Conservation (phyloP, 1,284 basidiomycete genomes). For the Fistulina hepatica region DNA sequence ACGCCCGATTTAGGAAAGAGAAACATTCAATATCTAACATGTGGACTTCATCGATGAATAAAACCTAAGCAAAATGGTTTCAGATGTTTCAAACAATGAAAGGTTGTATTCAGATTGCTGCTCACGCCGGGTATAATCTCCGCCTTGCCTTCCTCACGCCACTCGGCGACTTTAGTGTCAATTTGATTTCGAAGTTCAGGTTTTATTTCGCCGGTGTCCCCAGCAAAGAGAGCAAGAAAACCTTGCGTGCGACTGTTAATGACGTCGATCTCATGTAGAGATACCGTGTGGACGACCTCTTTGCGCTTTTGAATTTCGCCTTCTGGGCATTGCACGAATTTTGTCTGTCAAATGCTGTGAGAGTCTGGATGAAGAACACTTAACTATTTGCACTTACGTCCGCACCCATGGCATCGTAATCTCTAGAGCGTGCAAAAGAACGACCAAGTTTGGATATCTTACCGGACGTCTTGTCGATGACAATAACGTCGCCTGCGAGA, state of each 20-base stretch:
- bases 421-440: constrained; percentile 90
- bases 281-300: constrained; percentile 95
- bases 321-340: constrained; percentile 96
- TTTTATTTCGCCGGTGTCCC: constrained; percentile 98
- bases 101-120: too few relatives aligned
- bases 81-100: constrained; percentile 3
- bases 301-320: constrained; percentile 96
- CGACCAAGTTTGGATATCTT: constrained; percentile 94
- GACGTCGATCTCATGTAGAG: constrained; percentile 97
- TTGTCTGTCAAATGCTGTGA: constrained; percentile 50
- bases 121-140: constrained; percentile 93
- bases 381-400: constrained; percentile 53
- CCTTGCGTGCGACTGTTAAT: constrained; percentile 98
- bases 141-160: constrained; percentile 98
- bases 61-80: constrained; percentile 12
- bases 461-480: constrained; percentile 97
- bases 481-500: constrained; percentile 89
- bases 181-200: constrained; percentile 95
- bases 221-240: constrained; percentile 66
- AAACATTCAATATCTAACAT: constrained; percentile 99
- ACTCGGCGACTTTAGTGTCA: constrained; percentile 93
- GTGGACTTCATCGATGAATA: constrained; percentile 94
- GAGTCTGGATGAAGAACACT: not conserved
- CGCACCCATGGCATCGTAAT: constrained; percentile 98
- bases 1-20: constrained; percentile 93